A percentile compares a stretch with the other conserved stretches of the same genome.
These are phyloP conservation scores for Rosa multiflora DNA, from an alignment of 306 rosid genomes.

Conservation along the genomic window DNA sequence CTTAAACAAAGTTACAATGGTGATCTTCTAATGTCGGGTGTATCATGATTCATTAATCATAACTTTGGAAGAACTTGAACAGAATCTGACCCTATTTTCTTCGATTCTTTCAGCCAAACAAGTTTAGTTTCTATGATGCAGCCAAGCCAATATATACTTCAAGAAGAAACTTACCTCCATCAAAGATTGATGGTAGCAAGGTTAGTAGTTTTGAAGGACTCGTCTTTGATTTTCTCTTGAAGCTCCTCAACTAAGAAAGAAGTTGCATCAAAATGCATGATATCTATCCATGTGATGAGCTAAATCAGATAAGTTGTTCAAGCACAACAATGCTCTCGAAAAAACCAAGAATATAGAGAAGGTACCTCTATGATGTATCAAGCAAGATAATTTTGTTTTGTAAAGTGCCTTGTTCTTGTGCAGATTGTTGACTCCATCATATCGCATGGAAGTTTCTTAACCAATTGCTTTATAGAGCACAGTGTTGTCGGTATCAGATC, in stretches of 20 bases:
- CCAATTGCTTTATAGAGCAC: constrained; percentile 71
- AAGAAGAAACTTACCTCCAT: constrained; percentile 92
- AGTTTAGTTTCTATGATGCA: constrained; percentile 84
- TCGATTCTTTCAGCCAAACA: constrained; percentile 42
- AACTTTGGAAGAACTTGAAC: background rate
- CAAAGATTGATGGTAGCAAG: constrained; percentile 85
- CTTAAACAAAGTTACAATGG: background rate
- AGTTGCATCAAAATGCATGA: background rate
- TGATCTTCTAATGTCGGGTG: background rate
- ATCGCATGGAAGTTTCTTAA: constrained; percentile 93
- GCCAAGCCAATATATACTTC: constrained; percentile 87
- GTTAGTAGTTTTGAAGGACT: constrained; percentile 35
- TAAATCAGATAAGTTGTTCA: background rate
- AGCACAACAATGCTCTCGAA: background rate
- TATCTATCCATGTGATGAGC: background rate
- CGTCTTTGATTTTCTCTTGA: constrained; percentile 7
- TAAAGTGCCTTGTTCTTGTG: constrained; percentile 26
- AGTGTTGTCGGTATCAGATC: constrained; percentile 91
- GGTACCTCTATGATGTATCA: background rate
- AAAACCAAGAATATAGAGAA: background rate
- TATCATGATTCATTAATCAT: background rate
- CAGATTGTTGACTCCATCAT: constrained; percentile 91
- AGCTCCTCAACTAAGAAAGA: constrained; percentile 1
- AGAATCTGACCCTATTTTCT: background rate
- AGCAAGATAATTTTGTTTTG: background rate